Base-by-base conservation (phyloP, 495 filamentous ascomycete species). In the Aspergillus kassunensis region DNA sequence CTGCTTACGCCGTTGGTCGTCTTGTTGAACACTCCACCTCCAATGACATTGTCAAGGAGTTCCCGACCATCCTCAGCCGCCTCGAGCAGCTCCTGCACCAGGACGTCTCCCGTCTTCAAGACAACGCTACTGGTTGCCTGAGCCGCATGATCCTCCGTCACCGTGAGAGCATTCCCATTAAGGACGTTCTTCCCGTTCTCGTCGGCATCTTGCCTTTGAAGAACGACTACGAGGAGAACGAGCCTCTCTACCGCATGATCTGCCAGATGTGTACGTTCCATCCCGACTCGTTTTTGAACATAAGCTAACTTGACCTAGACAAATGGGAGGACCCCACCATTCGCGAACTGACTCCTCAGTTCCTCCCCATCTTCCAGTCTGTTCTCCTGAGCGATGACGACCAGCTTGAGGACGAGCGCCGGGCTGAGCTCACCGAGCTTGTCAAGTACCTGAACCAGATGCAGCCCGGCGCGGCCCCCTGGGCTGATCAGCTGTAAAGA, bases 211-310 rank as follows among this genome's bases (percentile, higher is more conserved):
- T 98, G 39, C 93, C 93, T 21, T 72, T 97, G 59, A 90, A 87
- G 72, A 91, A 96, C 59, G 93, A 98, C 67, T 97, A 81, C 56
- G 91, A 96, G 68, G 93, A 98, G 81, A 97, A 98, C 73, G 86
- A 88, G 54, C 89, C 92, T 10, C 81, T 97, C 30, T 98, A 84
- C 71, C 78, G 84, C 58, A 91, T 89, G 81, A 81, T 98, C 61
- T 84, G 89, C 64, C 81, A 87, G 66, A 76, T 97, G 49, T 97
- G 86, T 89, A 77, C 77, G 87, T 81, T 20, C 36, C 35, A 23
- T 12, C 18, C 24, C 8, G n/a, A n/a, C 40, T 47, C 27, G 9
- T 47, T 6, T 31, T 44, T 37, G 25, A 40, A 12, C 44, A 34
- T 20, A 53, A 7, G 25, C 65, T 61, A 66, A 64, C 58, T 52